A percentile compares a stretch with the other conserved stretches of the same genome.
phyloP scores from a whole-genome alignment of 345 rosid genomes.

The Eutrema heterophyllum region DNA sequence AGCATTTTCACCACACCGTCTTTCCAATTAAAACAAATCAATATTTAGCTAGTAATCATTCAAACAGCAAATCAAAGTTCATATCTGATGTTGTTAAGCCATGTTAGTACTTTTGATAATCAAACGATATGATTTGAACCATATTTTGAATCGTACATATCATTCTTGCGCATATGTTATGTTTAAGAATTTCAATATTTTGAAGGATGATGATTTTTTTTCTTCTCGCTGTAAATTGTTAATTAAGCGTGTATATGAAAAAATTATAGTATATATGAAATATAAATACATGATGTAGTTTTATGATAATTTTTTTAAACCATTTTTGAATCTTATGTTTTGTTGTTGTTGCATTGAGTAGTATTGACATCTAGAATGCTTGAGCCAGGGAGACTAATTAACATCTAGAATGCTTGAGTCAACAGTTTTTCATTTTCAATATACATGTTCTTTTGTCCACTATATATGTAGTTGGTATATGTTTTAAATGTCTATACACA shows the following conservation, averaged over 20 bases:
- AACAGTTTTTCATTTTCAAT: not conserved
- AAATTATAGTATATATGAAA: not conserved
- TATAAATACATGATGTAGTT: not conserved
- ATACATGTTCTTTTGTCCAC: slow-evolving; percentile 9
- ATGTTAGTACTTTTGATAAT: not conserved
- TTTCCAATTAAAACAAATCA: not conserved
- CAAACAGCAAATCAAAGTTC: not conserved
- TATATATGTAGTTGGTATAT: slow-evolving; percentile 5
- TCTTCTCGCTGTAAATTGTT: not conserved
- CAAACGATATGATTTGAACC: not conserved
- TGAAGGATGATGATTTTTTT: not conserved
- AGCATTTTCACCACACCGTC: not conserved
- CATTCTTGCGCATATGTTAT: not conserved
- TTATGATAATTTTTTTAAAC: not conserved
- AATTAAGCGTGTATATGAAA: not conserved
- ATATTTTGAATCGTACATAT: not conserved
- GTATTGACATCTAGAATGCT: not conserved
- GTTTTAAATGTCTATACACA: slow-evolving; percentile 18
- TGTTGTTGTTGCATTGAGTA: not conserved
- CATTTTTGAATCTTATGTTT: not conserved
- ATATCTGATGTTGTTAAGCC: not conserved
- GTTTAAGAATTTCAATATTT: not conserved
- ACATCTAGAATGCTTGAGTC: slow-evolving; percentile 5
- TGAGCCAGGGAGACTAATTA: not conserved
- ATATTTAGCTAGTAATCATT: not conserved